These are phyloP conservation scores for Leccinum obscurum DNA, from an alignment of 768 basidiomycete genomes.

Conservation along the genomic window DNA sequence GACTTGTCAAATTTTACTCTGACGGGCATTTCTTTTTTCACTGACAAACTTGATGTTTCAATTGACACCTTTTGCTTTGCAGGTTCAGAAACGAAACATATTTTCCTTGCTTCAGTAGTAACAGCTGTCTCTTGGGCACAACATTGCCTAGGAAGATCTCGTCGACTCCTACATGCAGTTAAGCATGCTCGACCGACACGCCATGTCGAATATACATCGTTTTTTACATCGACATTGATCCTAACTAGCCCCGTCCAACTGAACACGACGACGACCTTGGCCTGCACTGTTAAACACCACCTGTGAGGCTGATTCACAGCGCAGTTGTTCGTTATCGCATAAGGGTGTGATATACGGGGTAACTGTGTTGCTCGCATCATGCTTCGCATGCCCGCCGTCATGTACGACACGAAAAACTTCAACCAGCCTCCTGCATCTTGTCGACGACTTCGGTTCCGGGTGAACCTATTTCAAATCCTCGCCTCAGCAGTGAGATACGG, in stretches of 20 bases:
- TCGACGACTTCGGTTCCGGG: conserved; percentile 68
- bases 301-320: no score
- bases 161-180: background rate
- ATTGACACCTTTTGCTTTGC: background rate
- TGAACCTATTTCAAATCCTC: conserved; percentile 48
- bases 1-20: background rate
- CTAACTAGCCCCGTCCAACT: no score
- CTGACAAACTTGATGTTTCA: background rate
- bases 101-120: no score
- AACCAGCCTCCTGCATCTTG: conserved; percentile 52
- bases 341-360: no score
- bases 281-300: no score
- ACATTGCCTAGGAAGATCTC: no score
- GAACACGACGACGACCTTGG: no score
- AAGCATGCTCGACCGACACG: background rate
- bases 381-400: background rate
- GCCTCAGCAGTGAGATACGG: background rate
- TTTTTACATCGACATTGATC: background rate
- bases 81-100: background rate
- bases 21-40: background rate
- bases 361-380: no score
- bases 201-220: background rate
- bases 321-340: no score
- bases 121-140: no score
- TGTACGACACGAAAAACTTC: background rate